A percentile compares a stretch with the other conserved stretches of the same genome.
Evolutionary conservation across 2,329 filamentous ascomycete species (phyloP).

Genomic region (Salinomyces thailandicus): DNA sequence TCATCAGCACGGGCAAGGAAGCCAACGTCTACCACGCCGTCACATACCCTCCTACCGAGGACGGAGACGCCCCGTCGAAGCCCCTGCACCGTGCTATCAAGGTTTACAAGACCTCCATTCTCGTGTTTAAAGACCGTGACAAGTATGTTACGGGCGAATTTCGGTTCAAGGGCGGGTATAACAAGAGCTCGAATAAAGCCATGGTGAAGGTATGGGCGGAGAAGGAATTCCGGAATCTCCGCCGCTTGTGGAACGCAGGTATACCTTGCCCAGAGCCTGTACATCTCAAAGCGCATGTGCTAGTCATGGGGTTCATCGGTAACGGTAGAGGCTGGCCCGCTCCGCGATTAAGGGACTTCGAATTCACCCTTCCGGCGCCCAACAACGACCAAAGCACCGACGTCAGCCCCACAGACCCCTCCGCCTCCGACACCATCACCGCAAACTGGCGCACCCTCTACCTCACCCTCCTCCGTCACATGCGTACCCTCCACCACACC

Average conservation of each 20-base stretch:
- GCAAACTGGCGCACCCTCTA: conserved; percentile 70
- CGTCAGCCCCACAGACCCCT: conserved; percentile 32
- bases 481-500: conserved; percentile 86
- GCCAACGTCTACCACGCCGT: conserved; percentile 95
- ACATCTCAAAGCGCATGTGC: conserved; percentile 80
- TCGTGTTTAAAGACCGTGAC: conserved; percentile 96
- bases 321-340: conserved; percentile 79
- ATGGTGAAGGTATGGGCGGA: conserved; percentile 99
- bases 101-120: conserved; percentile 95
- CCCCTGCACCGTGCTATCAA: conserved; percentile 79
- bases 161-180: conserved; percentile 80
- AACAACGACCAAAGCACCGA: background rate
- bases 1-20: conserved; percentile 93
- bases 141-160: conserved; percentile 93
- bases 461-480: conserved; percentile 70
- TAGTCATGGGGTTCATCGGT: conserved; percentile 90
- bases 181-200: conserved; percentile 86
- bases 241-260: conserved; percentile 68
- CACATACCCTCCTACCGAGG: conserved; percentile 43
- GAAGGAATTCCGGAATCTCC: conserved; percentile 92
- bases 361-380: conserved; percentile 43
- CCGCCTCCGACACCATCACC: conserved; percentile 48
- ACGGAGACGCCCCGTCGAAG: conserved; percentile 33
- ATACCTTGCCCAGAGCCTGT: conserved; percentile 88
- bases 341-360: conserved; percentile 79